A percentile compares a stretch with the other conserved stretches of the same genome.
Conservation (phyloP, 306 rosid genomes). For the Macrotyloma uniflorum region DNA sequence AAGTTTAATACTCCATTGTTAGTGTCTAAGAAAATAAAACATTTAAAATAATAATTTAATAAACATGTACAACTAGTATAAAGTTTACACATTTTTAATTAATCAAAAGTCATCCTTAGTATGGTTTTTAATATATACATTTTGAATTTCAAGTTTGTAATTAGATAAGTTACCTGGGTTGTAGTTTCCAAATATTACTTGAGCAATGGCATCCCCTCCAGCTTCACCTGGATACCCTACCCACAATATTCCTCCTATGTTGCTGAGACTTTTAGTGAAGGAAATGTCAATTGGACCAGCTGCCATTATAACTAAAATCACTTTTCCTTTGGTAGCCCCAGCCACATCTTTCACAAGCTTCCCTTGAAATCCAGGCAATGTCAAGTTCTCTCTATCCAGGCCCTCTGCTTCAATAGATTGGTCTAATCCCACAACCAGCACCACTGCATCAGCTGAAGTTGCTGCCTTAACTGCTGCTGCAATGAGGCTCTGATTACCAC, state of each 20-base stretch:
- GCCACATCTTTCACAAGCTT: slow-evolving; percentile 68
- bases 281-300: slow-evolving; percentile 78
- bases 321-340: slow-evolving; percentile 55
- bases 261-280: slow-evolving; percentile 51
- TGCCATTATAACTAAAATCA: slow-evolving; percentile 72
- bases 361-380: slow-evolving; percentile 80
- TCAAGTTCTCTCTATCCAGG: slow-evolving; percentile 65
- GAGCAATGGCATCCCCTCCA: slow-evolving; percentile 77
- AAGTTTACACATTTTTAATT: too few species aligned
- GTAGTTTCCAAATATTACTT: slow-evolving; percentile 74
- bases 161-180: slow-evolving; percentile 54
- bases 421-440: slow-evolving; percentile 68
- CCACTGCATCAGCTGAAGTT: slow-evolving; percentile 55
- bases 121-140: background rate
- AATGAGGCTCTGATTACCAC: slow-evolving; percentile 59
- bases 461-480: slow-evolving; percentile 56
- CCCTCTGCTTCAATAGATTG: slow-evolving; percentile 82
- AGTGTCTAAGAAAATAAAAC: background rate
- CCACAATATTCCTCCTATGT: slow-evolving; percentile 68
- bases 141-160: background rate
- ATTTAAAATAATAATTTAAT: background rate
- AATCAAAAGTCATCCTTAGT: background rate
- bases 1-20: background rate
- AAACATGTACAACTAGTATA: too few species aligned
- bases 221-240: slow-evolving; percentile 82